Evolutionary conservation across 495 filamentous ascomycete genomes (phyloP).

Genomic region (Immersiella caudata): DNA sequence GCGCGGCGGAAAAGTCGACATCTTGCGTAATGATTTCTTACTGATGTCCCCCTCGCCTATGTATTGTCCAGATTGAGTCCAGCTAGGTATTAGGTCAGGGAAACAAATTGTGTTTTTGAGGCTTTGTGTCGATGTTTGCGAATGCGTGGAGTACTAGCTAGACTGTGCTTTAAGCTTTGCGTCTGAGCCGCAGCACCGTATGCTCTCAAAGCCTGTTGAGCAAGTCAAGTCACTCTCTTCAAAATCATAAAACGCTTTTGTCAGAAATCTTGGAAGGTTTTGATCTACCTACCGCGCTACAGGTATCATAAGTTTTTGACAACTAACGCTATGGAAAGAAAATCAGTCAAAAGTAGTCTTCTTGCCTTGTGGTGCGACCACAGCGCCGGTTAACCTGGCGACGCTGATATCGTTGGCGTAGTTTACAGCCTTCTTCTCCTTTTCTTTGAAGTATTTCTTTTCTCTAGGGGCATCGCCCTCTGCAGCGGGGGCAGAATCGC

Average conservation of each 20-base stretch:
- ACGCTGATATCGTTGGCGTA: slow-evolving; percentile 42
- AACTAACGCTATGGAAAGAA: background rate
- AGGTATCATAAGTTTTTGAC: background rate
- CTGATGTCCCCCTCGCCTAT: slow-evolving; percentile 14
- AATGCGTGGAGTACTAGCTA: no score
- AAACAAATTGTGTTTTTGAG: slow-evolving; percentile 14
- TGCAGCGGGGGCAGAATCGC: slow-evolving; percentile 16
- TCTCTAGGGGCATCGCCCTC: slow-evolving; percentile 2
- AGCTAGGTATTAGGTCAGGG: slow-evolving; percentile 25
- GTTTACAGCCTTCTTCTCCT: slow-evolving; percentile 37
- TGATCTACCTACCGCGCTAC: background rate
- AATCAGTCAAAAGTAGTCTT: slow-evolving; percentile 77
- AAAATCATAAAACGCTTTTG: no score
- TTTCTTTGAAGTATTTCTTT: slow-evolving; percentile 21
- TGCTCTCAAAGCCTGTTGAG: no score
- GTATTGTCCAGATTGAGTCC: slow-evolving; percentile 34
- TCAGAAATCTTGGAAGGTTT: no score
- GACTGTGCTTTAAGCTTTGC: no score
- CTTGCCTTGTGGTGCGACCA: slow-evolving; percentile 78
- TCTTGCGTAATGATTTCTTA: slow-evolving; percentile 2
- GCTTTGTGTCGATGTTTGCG: background rate
- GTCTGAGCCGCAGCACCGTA: no score
- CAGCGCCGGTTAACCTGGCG: slow-evolving; percentile 68
- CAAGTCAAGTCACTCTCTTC: background rate
- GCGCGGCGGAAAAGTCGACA: slow-evolving; percentile 2